Evolutionary conservation across 225 moss, liverwort and hornwort genomes (phyloP), one percentile per base, ranked within the genome.

Genomic region (Lunularia cruciata): DNA sequence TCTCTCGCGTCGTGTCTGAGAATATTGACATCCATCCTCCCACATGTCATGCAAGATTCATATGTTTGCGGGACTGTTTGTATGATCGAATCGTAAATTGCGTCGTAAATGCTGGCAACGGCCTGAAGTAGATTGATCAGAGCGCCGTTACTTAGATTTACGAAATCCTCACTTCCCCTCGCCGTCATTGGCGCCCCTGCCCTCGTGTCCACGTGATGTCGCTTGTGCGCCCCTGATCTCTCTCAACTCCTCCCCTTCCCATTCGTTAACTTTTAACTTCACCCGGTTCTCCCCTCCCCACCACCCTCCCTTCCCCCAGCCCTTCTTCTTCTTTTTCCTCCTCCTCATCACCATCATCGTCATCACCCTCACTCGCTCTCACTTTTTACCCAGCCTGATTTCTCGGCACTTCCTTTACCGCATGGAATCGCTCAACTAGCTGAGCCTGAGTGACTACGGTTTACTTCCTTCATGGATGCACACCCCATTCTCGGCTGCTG

Each of bases 191-290:
- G 55, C 20, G 55, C 8, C 55, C 8, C 26, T 56, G 28, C 55
- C 26, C 55, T 56, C 55, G 55, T 56, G 55, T 56, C 55, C 55
- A 56, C 26, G 55, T 56, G 55, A 26, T 56, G 30, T 28, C 28
- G 25, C 55, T 56, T 56, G 55, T 56, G 18, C 55, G 30, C 55
- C 55, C 26, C 27, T 56, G 55, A 56, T 56, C 4, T 7, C 55
- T 18, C 19, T 48, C 48, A 48, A 48, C 55, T 25, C 3, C 9
- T 16, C 55, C 55, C 11, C 55, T 56, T 15, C 3, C 55, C 25
- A 56, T 56, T 56, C 2, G 26, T 56, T 18, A 1, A 48, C 5
- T 48, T 48, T n/a, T 48, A 48, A 48, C 48, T 48, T 48, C 48
- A 47, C 18, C 48, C 48, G n/a, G n/a, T n/a, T n/a, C n/a, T n/a